phyloP scores from a whole-genome alignment of 1,284 basidiomycete species.

The Austroboletus novae-zelandiae region DNA sequence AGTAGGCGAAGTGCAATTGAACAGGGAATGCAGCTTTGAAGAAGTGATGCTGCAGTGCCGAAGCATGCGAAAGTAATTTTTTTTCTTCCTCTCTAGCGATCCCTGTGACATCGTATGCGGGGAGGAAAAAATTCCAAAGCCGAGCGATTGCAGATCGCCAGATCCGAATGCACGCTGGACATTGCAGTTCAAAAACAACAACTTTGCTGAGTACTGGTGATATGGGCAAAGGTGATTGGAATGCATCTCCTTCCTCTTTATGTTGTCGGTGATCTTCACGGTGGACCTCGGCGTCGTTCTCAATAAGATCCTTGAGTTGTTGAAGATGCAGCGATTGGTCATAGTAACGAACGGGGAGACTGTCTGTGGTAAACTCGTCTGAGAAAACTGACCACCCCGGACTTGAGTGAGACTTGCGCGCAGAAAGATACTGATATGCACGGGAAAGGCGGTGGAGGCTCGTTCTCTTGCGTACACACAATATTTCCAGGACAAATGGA shows the following conservation, averaged over 20 bases:
- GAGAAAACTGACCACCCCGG: not conserved
- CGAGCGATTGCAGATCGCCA: too few species aligned
- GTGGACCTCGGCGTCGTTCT: not conserved
- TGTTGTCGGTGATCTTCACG: constrained; percentile 2
- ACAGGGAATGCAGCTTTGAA: too few species aligned
- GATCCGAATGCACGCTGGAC: not conserved
- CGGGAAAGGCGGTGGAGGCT: not conserved
- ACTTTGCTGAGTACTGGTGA: too few species aligned
- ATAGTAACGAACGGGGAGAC: constrained; percentile 9
- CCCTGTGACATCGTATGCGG: too few species aligned
- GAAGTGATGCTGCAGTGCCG: too few species aligned
- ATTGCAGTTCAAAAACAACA: constrained; percentile 9
- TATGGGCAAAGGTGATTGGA: too few species aligned
- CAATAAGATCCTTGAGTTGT: not conserved
- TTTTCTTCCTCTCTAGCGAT: too few species aligned
- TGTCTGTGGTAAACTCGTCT: constrained; percentile 22
- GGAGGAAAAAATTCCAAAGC: too few species aligned
- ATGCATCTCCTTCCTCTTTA: too few species aligned
- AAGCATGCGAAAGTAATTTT: too few species aligned
- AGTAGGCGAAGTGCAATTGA: too few species aligned
- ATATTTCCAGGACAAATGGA: not conserved
- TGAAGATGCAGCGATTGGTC: not conserved
- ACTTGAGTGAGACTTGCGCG: not conserved
- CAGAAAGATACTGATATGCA: not conserved
- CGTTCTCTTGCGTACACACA: not conserved